phyloP scores from a whole-genome alignment of 2,329 filamentous ascomycete species.

The Phyllosticta citribraziliensis region DNA sequence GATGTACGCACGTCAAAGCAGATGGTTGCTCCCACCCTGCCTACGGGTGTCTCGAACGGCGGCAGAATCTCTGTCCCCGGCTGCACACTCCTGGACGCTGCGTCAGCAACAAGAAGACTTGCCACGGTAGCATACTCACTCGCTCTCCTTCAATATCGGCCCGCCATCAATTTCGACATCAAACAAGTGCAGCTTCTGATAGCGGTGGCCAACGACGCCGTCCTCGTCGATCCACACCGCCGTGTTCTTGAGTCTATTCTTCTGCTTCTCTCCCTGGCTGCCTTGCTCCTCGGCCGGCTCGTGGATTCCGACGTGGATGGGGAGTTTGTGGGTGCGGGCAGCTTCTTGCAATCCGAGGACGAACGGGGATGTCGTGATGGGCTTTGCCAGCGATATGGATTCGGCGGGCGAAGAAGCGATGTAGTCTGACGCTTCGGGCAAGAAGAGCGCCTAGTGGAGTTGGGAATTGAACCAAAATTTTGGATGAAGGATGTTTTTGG shows the following conservation, averaged over 20 bases:
- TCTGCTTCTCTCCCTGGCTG: constrained; percentile 30
- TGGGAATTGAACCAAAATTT: neutral
- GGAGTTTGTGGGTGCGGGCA: constrained; percentile 53
- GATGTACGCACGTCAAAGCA: constrained; percentile 62
- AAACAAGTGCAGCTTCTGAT: constrained; percentile 89
- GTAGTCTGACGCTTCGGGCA: constrained; percentile 88
- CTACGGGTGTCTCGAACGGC: constrained; percentile 65
- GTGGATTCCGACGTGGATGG: constrained; percentile 82
- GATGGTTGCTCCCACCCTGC: constrained; percentile 68
- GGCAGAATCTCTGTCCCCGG: constrained; percentile 52
- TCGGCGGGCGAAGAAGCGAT: constrained; percentile 61
- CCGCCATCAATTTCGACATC: constrained; percentile 55
- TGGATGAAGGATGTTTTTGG: neutral
- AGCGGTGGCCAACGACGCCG: constrained; percentile 52
- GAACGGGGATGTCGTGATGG: constrained; percentile 59
- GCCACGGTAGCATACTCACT: constrained; percentile 19
- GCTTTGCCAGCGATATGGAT: constrained; percentile 59
- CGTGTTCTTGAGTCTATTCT: constrained; percentile 46
- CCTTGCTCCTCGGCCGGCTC: constrained; percentile 44
- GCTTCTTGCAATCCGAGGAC: constrained; percentile 63
- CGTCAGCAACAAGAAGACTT: neutral
- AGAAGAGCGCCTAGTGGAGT: constrained; percentile 59
- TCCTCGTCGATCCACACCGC: constrained; percentile 56
- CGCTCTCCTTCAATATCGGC: constrained; percentile 52
- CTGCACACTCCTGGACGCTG: constrained; percentile 46